Evolutionary conservation across 352 stramenopile species (phyloP), one percentile per base, ranked within the genome.

Genomic region (Saprolegnia diclina): DNA sequence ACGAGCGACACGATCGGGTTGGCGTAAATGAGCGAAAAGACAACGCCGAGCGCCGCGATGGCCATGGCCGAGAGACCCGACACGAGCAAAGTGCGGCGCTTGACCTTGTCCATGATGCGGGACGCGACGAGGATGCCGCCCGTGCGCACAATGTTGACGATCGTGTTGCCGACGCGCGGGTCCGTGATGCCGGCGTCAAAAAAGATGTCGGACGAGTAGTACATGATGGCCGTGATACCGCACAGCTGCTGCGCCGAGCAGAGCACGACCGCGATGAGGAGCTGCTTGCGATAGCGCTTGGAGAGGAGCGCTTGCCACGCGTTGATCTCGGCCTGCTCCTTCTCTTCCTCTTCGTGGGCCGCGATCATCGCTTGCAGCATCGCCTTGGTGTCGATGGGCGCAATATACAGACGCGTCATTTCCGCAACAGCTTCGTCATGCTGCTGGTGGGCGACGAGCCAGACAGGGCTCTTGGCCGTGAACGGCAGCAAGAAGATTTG

Each of bases 11-110:
- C 9, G 13, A 45, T 35, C 7, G 64, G 21, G 5, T 6, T 40
- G 13, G 46, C 0, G 16, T 59, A 45, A n/a, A 21, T 19, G 24
- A 68, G 50, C 13, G 38, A 87, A 56, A 32, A 72, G 77, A 24
- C 86, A 66, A 85, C 76, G 64, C 79, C 83, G 56, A 88, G 87
- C 4, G 77, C 79, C 32, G 77, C 82, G 38, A 92, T 79, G 52
- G 85, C 85, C 19, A 76, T 74, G 13, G 77, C 67, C 64, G 81
- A 88, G n/a, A 81, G 57, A 0, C 80, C 80, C 22, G 52, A 54
- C 22, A 89, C 57, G 3, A 89, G 74, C 75, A 91, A 81, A 26
- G 52, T 79, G 53, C 80, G 80, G 69, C 81, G 82, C 19, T 77
- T 77, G 38, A 82, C 88, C 37, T 72, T 74, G 56, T 67, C 76